Conservation (phyloP, 2,329 filamentous ascomycete genomes). For the Colletotrichum endophyticum region DNA sequence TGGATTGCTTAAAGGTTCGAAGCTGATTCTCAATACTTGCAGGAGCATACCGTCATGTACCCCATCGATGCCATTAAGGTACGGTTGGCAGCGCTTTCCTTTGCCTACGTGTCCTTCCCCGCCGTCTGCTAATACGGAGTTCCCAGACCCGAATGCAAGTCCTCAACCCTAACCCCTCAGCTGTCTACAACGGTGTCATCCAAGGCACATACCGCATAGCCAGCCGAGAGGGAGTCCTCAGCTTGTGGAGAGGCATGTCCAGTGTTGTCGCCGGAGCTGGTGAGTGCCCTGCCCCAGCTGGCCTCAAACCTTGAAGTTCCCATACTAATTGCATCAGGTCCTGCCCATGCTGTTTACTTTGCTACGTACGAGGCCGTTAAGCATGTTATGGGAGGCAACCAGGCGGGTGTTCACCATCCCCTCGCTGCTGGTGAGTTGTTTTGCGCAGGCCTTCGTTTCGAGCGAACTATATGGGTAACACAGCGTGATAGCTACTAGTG, state of each 20-base stretch:
- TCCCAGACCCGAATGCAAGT: conserved; percentile 96
- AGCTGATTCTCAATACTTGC: conserved; percentile 23
- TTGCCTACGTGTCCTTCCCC: neutral
- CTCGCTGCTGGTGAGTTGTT: conserved; percentile 79
- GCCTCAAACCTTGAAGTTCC: neutral
- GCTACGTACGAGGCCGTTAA: conserved; percentile 98
- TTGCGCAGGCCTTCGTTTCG: neutral
- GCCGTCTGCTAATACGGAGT: conserved; percentile 22
- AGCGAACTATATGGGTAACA: neutral
- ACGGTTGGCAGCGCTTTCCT: neutral
- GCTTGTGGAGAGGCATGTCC: conserved; percentile 94
- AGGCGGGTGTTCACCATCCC: conserved; percentile 85
- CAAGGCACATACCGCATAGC: conserved; percentile 94
- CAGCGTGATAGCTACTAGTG: conserved; percentile 75
- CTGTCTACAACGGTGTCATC: conserved; percentile 87
- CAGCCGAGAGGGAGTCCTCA: conserved; percentile 84
- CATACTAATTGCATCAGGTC: conserved; percentile 62
- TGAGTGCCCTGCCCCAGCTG: conserved; percentile 45
- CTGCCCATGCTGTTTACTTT: conserved; percentile 97
- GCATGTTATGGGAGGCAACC: conserved; percentile 92
- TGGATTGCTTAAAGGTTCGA: neutral
- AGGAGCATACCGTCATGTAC: conserved; percentile 99
- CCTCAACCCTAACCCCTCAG: conserved; percentile 79
- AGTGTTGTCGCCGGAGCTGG: conserved; percentile 96
- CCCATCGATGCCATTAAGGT: conserved; percentile 98